Base-by-base conservation (phyloP, 2,329 filamentous ascomycete genomes). In the Cladosporium sp. region DNA sequence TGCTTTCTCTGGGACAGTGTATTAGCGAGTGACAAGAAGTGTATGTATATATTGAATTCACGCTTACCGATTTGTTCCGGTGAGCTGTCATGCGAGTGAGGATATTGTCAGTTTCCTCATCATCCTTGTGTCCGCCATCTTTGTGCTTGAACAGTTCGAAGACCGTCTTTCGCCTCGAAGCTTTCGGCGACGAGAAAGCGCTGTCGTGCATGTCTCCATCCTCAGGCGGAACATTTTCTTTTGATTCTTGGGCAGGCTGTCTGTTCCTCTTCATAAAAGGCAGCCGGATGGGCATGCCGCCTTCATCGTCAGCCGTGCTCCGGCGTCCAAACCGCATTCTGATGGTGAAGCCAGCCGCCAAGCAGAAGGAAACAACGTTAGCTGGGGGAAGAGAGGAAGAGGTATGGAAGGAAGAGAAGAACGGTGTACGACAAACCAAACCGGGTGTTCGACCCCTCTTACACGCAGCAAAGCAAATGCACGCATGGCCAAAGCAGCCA, bases 111-210 rank as follows among this genome's bases (percentile, higher is more conserved):
- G 11, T 32, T 18, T 48, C 36, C 13, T 40, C 36, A 20, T 18
- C 36, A 36, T 39, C 29, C 4, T 39, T 36, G 8, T n/a, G 20
- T 15, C 15, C 1, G 13, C 32, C n/a, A 20, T 15, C 27, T 32
- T 48, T 48, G 11, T 48, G 45, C 27, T 48, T 48, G 27, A 48
- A 48, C 22, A 48, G 40, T 4, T 48, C 45, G 9, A 48, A 40
- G 27, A 48, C 36, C 8, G 45, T 48, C n/a, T 25, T 39, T n/a
- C 45, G 45, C 36, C 36, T 22, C 18, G 45, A 48, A 40, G 45
- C 36, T 48, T 48, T 48, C 7, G 36, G 29, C n/a, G 45, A 40
- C 20, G 45, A 20, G 7, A 15, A 11, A 4, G 18, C 35, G 13
- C 25, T 39, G 25, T 48, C 45, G 13, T 48, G 45, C 9, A 22